Conservation (phyloP, 306 rosid species). For the Lathyrus tuberosus region DNA sequence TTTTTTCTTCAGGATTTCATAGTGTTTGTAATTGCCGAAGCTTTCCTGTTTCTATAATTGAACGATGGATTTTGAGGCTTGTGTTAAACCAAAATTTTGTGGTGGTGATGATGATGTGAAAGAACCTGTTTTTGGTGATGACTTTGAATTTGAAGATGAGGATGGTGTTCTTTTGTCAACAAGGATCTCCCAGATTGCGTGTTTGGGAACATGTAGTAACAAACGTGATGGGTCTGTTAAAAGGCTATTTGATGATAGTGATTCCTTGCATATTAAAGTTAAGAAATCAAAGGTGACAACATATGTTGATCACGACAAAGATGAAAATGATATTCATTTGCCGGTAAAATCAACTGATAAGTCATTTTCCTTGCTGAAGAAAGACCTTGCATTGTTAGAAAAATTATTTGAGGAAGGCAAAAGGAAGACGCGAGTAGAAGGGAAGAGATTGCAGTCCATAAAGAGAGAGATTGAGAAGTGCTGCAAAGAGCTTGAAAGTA, state of each 20-base stretch:
- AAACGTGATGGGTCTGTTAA: conserved; percentile 6
- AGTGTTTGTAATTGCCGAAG: not conserved
- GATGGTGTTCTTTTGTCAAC: conserved; percentile 2
- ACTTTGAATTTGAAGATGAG: not conserved
- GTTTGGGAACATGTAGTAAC: conserved; percentile 1
- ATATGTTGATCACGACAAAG: conserved; percentile 2
- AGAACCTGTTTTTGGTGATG: not conserved
- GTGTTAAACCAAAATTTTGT: conserved; percentile 18
- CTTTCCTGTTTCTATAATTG: not conserved
- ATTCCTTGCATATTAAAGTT: not conserved
- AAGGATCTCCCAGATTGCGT: not conserved
- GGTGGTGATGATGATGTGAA: not conserved
- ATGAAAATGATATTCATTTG: conserved; percentile 10
- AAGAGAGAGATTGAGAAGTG: conserved; percentile 26
- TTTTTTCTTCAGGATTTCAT: not conserved
- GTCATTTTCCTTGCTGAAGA: not conserved
- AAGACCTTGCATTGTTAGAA: conserved; percentile 33
- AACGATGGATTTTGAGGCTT: conserved; percentile 13
- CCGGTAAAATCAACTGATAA: not conserved
- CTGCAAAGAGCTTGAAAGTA: conserved; percentile 42
- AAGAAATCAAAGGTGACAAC: conserved; percentile 33
- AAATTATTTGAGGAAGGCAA: conserved; percentile 6
- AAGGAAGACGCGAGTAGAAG: not conserved
- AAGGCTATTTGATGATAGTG: conserved; percentile 13
- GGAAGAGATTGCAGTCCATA: conserved; percentile 35